Evolutionary conservation across 495 filamentous ascomycete species (phyloP).

Genomic region (Penicillium verhagenii): DNA sequence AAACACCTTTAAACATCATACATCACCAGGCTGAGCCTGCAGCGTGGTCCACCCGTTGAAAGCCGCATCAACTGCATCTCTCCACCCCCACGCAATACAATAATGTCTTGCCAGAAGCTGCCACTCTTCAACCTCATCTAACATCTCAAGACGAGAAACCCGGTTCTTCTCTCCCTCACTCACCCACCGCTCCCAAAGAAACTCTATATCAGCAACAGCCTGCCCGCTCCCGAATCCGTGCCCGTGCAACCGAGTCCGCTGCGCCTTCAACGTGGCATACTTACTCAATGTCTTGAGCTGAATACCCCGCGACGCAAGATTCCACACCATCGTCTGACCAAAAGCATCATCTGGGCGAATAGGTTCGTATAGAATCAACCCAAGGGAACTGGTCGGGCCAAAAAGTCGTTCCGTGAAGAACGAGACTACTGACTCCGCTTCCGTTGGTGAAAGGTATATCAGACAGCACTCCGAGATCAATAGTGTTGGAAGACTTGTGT

Average conservation of each 20-base stretch:
- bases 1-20: not conserved
- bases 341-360: constrained; percentile 81
- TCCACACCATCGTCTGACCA: constrained; percentile 85
- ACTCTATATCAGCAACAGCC: constrained; percentile 65
- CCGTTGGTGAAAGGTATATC: constrained; percentile 69
- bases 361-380: constrained; percentile 84
- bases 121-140: constrained; percentile 98
- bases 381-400: constrained; percentile 43
- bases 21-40: constrained; percentile 23
- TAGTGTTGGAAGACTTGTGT: constrained; percentile 68
- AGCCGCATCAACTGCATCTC: constrained; percentile 35
- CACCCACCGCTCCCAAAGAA: constrained; percentile 77
- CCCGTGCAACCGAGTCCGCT: constrained; percentile 60
- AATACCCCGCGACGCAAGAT: constrained; percentile 82
- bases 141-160: constrained; percentile 74
- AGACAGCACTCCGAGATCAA: constrained; percentile 93
- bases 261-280: constrained; percentile 63
- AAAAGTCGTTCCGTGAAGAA: constrained; percentile 61
- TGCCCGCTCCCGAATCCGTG: constrained; percentile 59
- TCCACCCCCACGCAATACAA: constrained; percentile 83
- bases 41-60: constrained; percentile 44
- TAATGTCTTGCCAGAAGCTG: constrained; percentile 84
- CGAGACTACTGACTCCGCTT: constrained; percentile 61
- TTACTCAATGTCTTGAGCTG: constrained; percentile 75
- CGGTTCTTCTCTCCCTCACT: constrained; percentile 70